phyloP scores from a whole-genome alignment of 352 stramenopile genomes.

The Phytophthora citrophthora region DNA sequence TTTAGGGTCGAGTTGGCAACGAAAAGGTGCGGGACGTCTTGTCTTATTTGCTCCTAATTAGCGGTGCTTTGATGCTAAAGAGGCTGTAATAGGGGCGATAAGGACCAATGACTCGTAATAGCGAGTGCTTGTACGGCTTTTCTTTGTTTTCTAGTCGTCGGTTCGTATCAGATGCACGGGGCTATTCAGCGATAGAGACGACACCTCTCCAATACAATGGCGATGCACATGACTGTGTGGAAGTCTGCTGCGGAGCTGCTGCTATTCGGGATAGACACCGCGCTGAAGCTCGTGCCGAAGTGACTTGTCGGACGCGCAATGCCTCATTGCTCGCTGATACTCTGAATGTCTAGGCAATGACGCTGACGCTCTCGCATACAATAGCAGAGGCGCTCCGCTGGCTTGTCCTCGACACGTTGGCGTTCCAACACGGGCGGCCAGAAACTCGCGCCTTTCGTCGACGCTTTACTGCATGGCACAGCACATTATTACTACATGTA shows the following conservation, averaged over 20 bases:
- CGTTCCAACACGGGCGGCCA: conserved; percentile 26
- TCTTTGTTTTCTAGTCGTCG: conserved; percentile 21
- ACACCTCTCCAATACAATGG: not conserved
- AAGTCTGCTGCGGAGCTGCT: conserved; percentile 22
- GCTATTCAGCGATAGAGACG: conserved; percentile 26
- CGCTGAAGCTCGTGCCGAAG: too few relatives aligned
- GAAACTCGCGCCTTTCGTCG: conserved; percentile 10
- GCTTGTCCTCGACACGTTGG: conserved; percentile 13
- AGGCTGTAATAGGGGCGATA: too few relatives aligned
- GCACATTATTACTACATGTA: too few relatives aligned
- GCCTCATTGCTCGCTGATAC: not conserved
- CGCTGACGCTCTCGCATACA: too few relatives aligned
- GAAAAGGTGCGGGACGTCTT: not conserved
- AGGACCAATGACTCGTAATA: not conserved
- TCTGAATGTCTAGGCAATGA: not conserved
- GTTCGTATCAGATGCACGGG: conserved; percentile 24
- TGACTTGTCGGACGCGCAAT: not conserved
- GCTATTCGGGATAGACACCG: conserved; percentile 18
- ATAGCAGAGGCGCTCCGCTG: conserved; percentile 1
- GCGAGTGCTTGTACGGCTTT: not conserved
- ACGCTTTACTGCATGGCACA: not conserved
- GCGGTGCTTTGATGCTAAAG: too few relatives aligned
- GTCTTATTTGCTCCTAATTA: too few relatives aligned
- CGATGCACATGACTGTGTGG: conserved; percentile 2
- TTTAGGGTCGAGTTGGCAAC: conserved; percentile 12